Base-by-base conservation (phyloP, 1,284 basidiomycete species). In the Irpex sp. region DNA sequence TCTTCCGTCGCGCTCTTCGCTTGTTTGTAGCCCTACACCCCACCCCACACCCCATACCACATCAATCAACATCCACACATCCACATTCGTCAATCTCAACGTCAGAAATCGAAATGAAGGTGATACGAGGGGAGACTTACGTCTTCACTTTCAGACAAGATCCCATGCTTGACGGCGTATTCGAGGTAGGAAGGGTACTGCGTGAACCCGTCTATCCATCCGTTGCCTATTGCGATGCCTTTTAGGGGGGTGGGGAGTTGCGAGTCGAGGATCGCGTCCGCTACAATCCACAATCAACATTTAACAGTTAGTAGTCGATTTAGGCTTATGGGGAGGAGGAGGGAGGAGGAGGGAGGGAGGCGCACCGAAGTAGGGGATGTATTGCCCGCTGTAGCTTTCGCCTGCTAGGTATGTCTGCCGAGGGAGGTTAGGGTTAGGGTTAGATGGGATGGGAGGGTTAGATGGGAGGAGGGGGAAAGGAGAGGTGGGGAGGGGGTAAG, bases 341-440 rank as follows among this genome's bases (percentile, higher is more conserved):
- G n/a, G n/a, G 5, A 3, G 17, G 37, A 56, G 44, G 15, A 36
- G 13, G 26, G 38, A 8, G 31, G 31, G 31, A 44, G 57, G 72
- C 81, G 68, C 72, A 89, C 92, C 92, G 69, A 97, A 95, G 76
- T 96, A 97, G 11, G 97, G 97, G 67, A 98, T 96, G 80, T 94
- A 98, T 79, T 98, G 96, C n/a, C 97, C 97, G n/a, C 96, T 97
- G 73, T 90, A 99, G 66, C 92, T 94, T 80, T 98, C 96, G 60
- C 96, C 96, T 0, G 91, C 91, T 7, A 98, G 79, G 75, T 96
- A 97, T 1, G 94, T 96, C 94, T 97, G 31, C 5, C 31, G 31
- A 34, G 31, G 31, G 1, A 31, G 31, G 31, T 4, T 3, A 31
- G 31, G 31, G 5, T 34, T 26, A 26, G 26, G n/a, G 15, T 19